Percentiles rank a stretch among this genome's conserved stretches.
phyloP scores from a whole-genome alignment of 208 protist genomes.

The Histomonas meleagridis region DNA sequence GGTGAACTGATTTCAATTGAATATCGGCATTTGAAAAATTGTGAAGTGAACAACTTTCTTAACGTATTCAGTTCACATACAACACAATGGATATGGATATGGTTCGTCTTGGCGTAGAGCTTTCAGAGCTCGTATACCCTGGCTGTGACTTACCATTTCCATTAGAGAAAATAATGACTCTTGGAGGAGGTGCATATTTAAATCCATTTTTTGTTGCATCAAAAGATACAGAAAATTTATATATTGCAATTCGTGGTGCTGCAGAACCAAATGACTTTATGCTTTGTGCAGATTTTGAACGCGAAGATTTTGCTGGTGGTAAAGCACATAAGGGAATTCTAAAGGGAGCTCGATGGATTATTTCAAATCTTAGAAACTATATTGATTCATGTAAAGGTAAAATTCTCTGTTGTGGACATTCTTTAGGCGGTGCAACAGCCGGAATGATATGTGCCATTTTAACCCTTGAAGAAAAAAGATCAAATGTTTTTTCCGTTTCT shows the following conservation, averaged over 20 bases:
- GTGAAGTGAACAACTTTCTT: too few species aligned
- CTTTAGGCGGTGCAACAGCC: neutral
- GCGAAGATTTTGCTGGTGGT: neutral
- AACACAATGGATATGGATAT: slow-evolving; percentile 10
- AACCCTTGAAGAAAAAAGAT: neutral
- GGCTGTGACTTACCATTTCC: neutral
- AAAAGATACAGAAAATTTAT: neutral
- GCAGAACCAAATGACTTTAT: neutral
- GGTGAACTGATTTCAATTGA: too few species aligned
- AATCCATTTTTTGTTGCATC: neutral
- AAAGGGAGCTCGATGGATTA: neutral
- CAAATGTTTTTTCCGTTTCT: neutral
- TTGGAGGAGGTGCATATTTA: neutral
- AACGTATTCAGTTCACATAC: too few species aligned
- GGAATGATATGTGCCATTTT: neutral
- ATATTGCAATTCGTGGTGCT: neutral
- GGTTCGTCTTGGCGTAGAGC: neutral
- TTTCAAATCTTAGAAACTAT: neutral
- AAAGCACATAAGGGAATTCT: neutral
- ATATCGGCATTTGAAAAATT: too few species aligned
- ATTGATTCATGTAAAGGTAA: neutral
- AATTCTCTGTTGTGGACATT: slow-evolving; percentile 16
- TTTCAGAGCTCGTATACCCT: neutral
- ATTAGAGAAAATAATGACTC: neutral
- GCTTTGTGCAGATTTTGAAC: neutral